Conservation (phyloP, 2,329 filamentous ascomycete genomes). For the Periconia sp. region DNA sequence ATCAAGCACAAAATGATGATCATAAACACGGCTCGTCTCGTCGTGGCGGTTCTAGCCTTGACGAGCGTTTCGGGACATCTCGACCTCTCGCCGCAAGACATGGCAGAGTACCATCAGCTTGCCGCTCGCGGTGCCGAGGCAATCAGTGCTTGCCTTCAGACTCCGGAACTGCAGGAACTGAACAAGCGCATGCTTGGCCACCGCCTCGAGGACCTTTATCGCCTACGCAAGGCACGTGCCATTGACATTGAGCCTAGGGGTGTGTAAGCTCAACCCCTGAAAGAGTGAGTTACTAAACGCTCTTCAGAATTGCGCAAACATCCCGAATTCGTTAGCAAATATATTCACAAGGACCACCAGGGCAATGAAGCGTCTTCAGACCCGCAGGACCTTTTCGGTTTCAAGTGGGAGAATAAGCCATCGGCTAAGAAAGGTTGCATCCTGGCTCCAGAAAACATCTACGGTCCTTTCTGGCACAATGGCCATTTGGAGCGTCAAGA, state of each 20-base stretch:
- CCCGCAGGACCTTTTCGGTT: slow-evolving; percentile 5
- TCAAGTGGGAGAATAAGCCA: background rate
- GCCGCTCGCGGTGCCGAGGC: slow-evolving; percentile 9
- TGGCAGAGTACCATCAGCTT: slow-evolving; percentile 12
- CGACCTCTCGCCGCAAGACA: slow-evolving; percentile 8
- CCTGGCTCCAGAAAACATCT: slow-evolving; percentile 22
- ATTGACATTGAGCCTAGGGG: too few relatives aligned
- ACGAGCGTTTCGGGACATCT: slow-evolving; percentile 7
- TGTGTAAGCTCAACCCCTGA: too few relatives aligned
- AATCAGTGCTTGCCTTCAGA: slow-evolving; percentile 12
- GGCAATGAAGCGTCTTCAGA: background rate
- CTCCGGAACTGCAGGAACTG: slow-evolving; percentile 10
- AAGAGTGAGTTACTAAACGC: too few relatives aligned
- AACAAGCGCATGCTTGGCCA: slow-evolving; percentile 12
- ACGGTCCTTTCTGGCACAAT: slow-evolving; percentile 43
- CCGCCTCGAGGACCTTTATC: slow-evolving; percentile 10
- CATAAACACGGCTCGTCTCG: slow-evolving; percentile 1
- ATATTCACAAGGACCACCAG: background rate
- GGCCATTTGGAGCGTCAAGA: slow-evolving; percentile 57
- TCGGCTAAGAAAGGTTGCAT: slow-evolving; percentile 11
- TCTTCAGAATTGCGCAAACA: too few relatives aligned
- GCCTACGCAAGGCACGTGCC: slow-evolving; percentile 18
- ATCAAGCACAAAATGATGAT: background rate
- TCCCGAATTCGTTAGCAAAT: background rate
- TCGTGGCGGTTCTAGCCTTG: background rate